Evolutionary conservation across 2,329 filamentous ascomycete species (phyloP), one percentile per base, ranked within the genome.

Genomic region (Lojkania enalia): DNA sequence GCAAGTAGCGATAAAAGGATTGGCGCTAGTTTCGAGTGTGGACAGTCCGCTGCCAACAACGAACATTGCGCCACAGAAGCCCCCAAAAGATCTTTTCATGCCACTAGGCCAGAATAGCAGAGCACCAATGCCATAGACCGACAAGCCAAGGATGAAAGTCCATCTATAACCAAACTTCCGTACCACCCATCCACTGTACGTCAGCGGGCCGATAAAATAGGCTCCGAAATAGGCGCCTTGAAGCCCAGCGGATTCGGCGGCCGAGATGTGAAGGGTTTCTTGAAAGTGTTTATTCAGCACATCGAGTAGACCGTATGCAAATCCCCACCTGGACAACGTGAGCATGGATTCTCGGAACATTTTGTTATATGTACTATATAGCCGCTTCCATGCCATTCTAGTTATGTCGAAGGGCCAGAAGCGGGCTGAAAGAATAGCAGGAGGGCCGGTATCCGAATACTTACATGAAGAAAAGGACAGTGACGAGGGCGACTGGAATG

Each of bases 381-480:
- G n/a, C n/a, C n/a, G n/a, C n/a, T n/a, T n/a, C n/a, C n/a, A n/a
- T n/a, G n/a, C n/a, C n/a, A n/a, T n/a, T n/a, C n/a, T n/a, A n/a
- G n/a, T n/a, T n/a, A n/a, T n/a, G n/a, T n/a, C n/a, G n/a, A n/a
- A n/a, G n/a, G n/a, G n/a, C n/a, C n/a, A n/a, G n/a, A n/a, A n/a
- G n/a, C n/a, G n/a, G n/a, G 16, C 14, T 9, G 7, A 33, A 9
- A 33, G 30, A 33, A 16, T 9, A 9, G 9, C 14, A 33, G 11
- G 14, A 16, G 30, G 9, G n/a, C n/a, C n/a, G n/a, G n/a, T n/a
- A n/a, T n/a, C n/a, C n/a, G n/a, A n/a, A 33, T 11, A 33, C 30
- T 16, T 6, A 94, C 4, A 95, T 74, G 52, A 94, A 82, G 69
- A 95, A 94, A 0, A 95, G 73, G 6, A 90, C 79, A 2, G 86